Conservation (phyloP, 2,329 filamentous ascomycete genomes). For the Chaetomium sp. region DNA sequence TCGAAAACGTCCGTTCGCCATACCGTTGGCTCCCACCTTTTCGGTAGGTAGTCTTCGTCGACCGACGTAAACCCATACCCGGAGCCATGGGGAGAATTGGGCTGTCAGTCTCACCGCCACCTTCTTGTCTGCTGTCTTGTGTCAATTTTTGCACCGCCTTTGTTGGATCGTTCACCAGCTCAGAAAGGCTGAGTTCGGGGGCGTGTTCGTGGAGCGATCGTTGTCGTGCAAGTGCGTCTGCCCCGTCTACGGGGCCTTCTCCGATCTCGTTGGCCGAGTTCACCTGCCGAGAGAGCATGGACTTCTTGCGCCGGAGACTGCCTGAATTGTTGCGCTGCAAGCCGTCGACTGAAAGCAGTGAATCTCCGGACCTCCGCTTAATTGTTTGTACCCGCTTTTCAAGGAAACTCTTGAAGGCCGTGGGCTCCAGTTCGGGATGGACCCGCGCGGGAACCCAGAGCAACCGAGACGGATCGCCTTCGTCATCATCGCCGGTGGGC, state of each 20-base stretch:
- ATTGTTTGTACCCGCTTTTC: constrained; percentile 91
- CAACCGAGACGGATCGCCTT: constrained; percentile 79
- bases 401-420: constrained; percentile 93
- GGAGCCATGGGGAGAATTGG: constrained; percentile 77
- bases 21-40: constrained; percentile 77
- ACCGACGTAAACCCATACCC: constrained; percentile 76
- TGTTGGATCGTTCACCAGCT: constrained; percentile 73
- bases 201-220: constrained; percentile 53
- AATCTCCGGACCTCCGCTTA: constrained; percentile 72
- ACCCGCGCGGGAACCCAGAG: constrained; percentile 95
- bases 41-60: constrained; percentile 85
- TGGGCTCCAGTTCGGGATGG: constrained; percentile 89
- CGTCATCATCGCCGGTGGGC: constrained; percentile 67
- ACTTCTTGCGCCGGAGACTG: constrained; percentile 78
- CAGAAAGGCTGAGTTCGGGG: constrained; percentile 66
- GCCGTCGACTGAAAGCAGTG: constrained; percentile 53
- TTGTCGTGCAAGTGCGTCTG: constrained; percentile 70
- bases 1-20: constrained; percentile 70
- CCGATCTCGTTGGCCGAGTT: constrained; percentile 59
- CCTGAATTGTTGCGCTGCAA: constrained; percentile 49
- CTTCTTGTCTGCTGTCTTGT: constrained; percentile 46
- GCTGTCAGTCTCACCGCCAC: constrained; percentile 57
- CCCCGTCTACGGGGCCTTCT: constrained; percentile 72
- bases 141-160: constrained; percentile 63
- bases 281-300: constrained; percentile 89